Percentiles rank a stretch among this genome's conserved stretches.
phyloP scores from a whole-genome alignment of 345 rosid genomes.

The Syzygium grande region DNA sequence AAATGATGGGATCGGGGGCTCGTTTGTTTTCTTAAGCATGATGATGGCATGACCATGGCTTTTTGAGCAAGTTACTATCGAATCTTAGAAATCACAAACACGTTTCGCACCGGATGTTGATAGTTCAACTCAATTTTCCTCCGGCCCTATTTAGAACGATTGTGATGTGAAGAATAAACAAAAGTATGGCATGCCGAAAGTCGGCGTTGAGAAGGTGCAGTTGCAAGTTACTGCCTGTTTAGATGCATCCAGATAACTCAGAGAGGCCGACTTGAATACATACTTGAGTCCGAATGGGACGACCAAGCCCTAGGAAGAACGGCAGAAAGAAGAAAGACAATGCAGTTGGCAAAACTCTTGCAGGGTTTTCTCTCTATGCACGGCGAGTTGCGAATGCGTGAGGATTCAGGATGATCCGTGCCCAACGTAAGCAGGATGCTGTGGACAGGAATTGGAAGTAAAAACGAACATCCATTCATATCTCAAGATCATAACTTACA shows the following conservation, averaged over 20 bases:
- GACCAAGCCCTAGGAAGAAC: not conserved
- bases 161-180: accelerated
- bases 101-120: not conserved
- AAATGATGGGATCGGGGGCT: not conserved
- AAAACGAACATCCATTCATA: not conserved
- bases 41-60: not conserved
- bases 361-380: not conserved
- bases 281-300: not conserved
- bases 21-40: not conserved
- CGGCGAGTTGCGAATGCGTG: not conserved
- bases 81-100: not conserved
- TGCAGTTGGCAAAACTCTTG: not conserved
- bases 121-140: not conserved
- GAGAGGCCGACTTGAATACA: not conserved
- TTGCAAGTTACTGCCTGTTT: not conserved
- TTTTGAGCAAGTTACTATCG: not conserved
- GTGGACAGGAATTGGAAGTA: not conserved
- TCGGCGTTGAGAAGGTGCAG: not conserved
- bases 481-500: not conserved
- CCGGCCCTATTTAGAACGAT: not conserved
- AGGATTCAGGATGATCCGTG: not conserved
- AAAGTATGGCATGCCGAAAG: not conserved
- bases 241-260: not conserved
- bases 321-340: not conserved
- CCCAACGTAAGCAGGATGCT: not conserved